Evolutionary conservation across 441 rosid genomes (phyloP), one percentile per base, ranked within the genome.

Genomic region (Manihot esculenta): DNA sequence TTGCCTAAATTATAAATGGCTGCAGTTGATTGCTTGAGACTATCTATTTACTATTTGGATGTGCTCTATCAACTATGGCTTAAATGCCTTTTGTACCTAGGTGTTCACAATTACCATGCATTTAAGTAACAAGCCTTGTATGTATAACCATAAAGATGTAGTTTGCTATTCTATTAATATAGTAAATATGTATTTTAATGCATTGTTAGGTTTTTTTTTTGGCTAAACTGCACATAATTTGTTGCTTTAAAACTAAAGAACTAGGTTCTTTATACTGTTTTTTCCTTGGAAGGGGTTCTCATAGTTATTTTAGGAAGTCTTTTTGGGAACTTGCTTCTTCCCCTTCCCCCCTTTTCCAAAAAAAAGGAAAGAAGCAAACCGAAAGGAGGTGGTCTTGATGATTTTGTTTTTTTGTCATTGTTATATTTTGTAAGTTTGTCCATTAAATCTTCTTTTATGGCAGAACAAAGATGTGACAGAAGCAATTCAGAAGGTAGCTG

Each of bases 391-490:
- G n/a, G n/a, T n/a, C n/a, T n/a, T n/a, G n/a, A n/a, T n/a, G n/a
- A n/a, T n/a, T n/a, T n/a, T n/a, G n/a, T n/a, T n/a, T n/a, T n/a
- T n/a, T n/a, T n/a, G n/a, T n/a, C n/a, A n/a, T n/a, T n/a, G n/a
- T 30, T 4, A 2, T 49, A 10, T 14, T 23, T 38, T 27, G 5
- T 49, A 18, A 23, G 13, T 38, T 27, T 51, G 15, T 23, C 70
- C 35, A 66, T 2, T 38, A 35, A 67, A 33, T 53, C 17, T 44
- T n/a, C 23, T 15, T 54, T 66, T 66, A 13, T 85, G 81, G 74
- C 89, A 94, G 99, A 94, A 94, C 86, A 84, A 91, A 69, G 97
- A 87, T 74, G 97, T 94, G 21, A 83, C 93, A 33, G 99, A 92
- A 49, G 98, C 99, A 27, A 87, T 94, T 68, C 97, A 94, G 84